These are phyloP conservation scores for Garcileccinum viscosum DNA, from an alignment of 1,284 basidiomycete species.

Conservation along the genomic window DNA sequence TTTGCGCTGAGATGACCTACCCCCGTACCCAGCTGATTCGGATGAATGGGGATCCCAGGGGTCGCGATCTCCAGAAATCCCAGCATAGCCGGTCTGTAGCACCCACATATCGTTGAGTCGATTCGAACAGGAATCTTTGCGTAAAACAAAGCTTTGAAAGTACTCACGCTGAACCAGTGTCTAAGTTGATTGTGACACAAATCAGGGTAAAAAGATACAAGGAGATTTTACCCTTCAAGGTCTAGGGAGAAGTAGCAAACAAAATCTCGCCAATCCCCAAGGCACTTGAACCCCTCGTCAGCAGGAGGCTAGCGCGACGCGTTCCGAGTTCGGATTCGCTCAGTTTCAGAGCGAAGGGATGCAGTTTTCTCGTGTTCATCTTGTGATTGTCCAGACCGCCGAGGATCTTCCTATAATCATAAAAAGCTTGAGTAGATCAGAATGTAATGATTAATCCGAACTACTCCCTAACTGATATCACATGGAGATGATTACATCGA, in stretches of 20 bases:
- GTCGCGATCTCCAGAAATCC: background rate
- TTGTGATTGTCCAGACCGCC: background rate
- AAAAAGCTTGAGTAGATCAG: background rate
- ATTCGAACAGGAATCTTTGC: background rate
- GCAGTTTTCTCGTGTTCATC: background rate
- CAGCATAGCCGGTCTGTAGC: background rate
- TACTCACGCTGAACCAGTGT: background rate
- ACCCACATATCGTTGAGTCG: background rate
- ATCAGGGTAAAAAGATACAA: background rate
- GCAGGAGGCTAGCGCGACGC: background rate
- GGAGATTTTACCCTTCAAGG: background rate
- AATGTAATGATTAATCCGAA: background rate
- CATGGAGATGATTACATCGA: background rate
- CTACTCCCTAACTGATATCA: background rate
- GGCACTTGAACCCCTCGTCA: background rate
- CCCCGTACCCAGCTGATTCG: background rate
- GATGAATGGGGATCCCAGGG: background rate
- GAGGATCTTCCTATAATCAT: no score
- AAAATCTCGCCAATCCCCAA: background rate
- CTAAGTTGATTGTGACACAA: background rate
- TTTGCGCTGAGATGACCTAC: background rate
- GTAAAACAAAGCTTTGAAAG: background rate
- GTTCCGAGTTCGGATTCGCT: background rate
- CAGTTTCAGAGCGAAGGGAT: background rate
- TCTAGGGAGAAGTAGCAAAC: background rate